Percentiles rank a stretch among this genome's conserved stretches.
These are phyloP conservation scores for Mariannaea elegans DNA, from an alignment of 2,329 filamentous ascomycete species.

Conservation along the genomic window DNA sequence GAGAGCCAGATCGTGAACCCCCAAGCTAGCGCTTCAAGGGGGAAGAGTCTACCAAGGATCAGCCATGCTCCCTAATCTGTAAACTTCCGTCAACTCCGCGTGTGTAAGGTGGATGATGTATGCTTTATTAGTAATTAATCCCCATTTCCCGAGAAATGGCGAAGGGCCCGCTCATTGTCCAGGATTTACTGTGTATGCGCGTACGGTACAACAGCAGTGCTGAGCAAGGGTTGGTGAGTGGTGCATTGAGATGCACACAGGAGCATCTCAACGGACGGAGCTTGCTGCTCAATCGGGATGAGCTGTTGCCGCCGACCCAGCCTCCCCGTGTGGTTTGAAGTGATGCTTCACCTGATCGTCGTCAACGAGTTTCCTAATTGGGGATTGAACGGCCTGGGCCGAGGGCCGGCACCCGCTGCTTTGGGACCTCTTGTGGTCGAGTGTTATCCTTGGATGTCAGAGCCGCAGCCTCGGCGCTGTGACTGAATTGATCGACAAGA, in stretches of 20 bases:
- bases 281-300: slow-evolving; percentile 29
- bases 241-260: slow-evolving; percentile 5
- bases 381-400: slow-evolving; percentile 3
- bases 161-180: slow-evolving; percentile 3
- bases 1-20: slow-evolving; percentile 20
- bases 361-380: slow-evolving; percentile 22
- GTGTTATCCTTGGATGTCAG: slow-evolving; percentile 20
- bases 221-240: slow-evolving; percentile 3
- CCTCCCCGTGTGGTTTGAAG: slow-evolving; percentile 22
- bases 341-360: slow-evolving; percentile 7
- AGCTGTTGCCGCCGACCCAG: slow-evolving; percentile 21
- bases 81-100: too few species aligned
- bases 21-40: slow-evolving; percentile 17
- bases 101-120: neutral
- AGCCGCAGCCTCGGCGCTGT: slow-evolving; percentile 32
- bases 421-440: slow-evolving; percentile 7
- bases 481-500: slow-evolving; percentile 39
- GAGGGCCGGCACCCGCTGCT: slow-evolving; percentile 14
- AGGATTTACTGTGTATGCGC: neutral
- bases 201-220: slow-evolving; percentile 1
- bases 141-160: neutral
- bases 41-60: slow-evolving; percentile 8
- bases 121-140: too few species aligned
- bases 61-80: slow-evolving; percentile 18
- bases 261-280: neutral